Evolutionary conservation across 1,284 basidiomycete genomes (phyloP), one percentile per base, ranked within the genome.

Genomic region (Mycosarcoma mackinlayi): DNA sequence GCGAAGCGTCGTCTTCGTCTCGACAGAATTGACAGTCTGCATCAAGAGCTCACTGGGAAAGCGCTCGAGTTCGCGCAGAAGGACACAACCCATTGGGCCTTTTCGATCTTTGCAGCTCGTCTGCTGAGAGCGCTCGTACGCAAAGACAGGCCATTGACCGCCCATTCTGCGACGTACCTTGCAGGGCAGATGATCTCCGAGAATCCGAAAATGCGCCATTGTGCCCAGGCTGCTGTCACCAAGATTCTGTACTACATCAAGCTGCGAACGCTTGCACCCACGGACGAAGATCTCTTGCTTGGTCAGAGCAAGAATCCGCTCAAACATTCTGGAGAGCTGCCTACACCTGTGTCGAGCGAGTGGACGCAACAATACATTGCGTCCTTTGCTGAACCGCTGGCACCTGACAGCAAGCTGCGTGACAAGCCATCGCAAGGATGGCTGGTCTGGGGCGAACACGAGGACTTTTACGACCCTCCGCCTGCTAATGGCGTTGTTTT

Each of bases 341-440:
- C 78, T 8, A 47, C 35, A 16, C 81, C 76, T 3, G 74, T 78
- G 0, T 68, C 78, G 8, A 74, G 69, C n/a, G 84, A 87, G 39
- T 88, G 88, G 51, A 90, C 89, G 0, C 77, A 85, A 7, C 80
- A 87, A 41, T 88, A 90, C 72, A 83, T 87, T 25, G 77, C 78
- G 0, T 75, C 79, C n/a, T 85, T 86, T 79, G 76, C 80, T 11
- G 80, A 85, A 54, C 83, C 73, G 11, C 38, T 76, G 24, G 48
- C 83, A 6, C 47, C 84, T 73, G 82, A 56, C 41, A 75, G 86
- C 35, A 82, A 85, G 44, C 89, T 89, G 70, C 84, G 91, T 9
- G 95, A 98, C 85, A 92, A 93, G 80, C 85, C 90, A 21, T 84
- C 86, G 44, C 91, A 90, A 1, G 95, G 94, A 1, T 97, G 95